Conservation (phyloP, 257 asterid genomes). For the Solanum pinnatisectum region DNA sequence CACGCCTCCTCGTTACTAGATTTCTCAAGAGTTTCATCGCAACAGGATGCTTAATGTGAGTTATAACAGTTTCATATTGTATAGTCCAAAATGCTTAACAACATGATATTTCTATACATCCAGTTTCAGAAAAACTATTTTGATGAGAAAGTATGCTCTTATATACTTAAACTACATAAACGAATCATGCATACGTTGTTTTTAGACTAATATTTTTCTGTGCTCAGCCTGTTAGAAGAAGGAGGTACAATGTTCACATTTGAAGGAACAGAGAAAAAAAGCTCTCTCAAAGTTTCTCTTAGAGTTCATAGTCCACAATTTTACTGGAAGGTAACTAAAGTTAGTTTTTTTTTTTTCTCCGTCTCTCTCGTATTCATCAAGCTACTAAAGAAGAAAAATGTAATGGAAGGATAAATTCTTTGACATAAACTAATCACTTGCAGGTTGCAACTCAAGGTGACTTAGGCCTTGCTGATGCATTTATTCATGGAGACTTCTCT, state of each 20-base stretch:
- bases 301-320: slow-evolving; percentile 74
- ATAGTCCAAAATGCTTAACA: not conserved
- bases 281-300: slow-evolving; percentile 40
- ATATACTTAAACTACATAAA: not conserved
- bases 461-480: slow-evolving; percentile 89
- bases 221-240: slow-evolving; percentile 56
- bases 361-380: not conserved
- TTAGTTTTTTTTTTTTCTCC: not conserved
- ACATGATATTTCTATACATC: not conserved
- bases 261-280: slow-evolving; percentile 38
- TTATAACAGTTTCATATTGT: not conserved
- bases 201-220: not conserved
- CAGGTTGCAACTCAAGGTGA: slow-evolving; percentile 78
- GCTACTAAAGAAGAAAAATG: not conserved
- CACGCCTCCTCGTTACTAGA: slow-evolving; percentile 58
- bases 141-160: not conserved
- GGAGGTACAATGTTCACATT: slow-evolving; percentile 75
- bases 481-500: slow-evolving; percentile 74
- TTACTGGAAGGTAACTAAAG: slow-evolving; percentile 61
- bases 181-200: not conserved
- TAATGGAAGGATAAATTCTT: not conserved
- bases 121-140: not conserved
- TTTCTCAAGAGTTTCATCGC: slow-evolving; percentile 50
- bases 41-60: slow-evolving; percentile 68
- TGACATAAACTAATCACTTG: not conserved